These are phyloP conservation scores for Fusarium denticulatum DNA, from an alignment of 2,329 filamentous ascomycete genomes.

Conservation along the genomic window DNA sequence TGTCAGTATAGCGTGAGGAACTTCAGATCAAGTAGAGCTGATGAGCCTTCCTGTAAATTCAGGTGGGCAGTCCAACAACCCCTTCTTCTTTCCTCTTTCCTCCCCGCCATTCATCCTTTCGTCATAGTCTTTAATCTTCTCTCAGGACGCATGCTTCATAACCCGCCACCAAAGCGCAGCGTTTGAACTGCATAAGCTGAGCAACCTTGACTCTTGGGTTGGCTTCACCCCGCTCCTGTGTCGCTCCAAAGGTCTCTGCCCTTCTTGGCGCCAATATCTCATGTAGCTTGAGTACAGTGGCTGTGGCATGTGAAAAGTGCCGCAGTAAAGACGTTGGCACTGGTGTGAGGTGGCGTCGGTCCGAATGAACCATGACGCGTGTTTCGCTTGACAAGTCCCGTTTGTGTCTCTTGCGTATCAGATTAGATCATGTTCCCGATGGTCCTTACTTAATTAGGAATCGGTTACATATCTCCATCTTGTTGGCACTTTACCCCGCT, in stretches of 20 bases:
- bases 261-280: background rate
- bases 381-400: background rate
- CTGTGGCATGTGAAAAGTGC: background rate
- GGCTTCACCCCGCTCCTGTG: background rate
- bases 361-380: background rate
- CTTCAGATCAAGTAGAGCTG: background rate
- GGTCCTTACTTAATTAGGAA: background rate
- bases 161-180: background rate
- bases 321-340: background rate
- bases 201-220: background rate
- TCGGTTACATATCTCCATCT: background rate
- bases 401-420: background rate
- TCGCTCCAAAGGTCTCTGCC: background rate
- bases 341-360: background rate
- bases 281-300: background rate
- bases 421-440: background rate
- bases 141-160: background rate
- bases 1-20: fast-evolving
- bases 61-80: background rate
- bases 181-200: background rate
- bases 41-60: background rate
- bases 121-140: background rate
- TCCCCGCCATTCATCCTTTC: fast-evolving
- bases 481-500: background rate
- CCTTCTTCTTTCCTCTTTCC: background rate